phyloP scores from a whole-genome alignment of 1,139 yeast species.

The Candida freyschussii region DNA sequence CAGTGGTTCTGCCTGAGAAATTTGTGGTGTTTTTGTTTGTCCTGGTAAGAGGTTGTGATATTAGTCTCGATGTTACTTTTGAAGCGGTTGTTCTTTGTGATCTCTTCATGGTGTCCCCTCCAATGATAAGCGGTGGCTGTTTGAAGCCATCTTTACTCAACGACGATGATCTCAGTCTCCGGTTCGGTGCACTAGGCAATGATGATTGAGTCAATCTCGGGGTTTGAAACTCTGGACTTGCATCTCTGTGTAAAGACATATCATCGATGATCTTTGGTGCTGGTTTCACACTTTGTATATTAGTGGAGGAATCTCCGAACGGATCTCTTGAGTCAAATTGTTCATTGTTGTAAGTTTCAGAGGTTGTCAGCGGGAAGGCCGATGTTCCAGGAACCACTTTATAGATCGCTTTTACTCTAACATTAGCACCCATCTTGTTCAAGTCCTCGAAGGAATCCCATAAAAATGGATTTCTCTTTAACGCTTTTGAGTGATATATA shows the following conservation, averaged over 20 bases:
- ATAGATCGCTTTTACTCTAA: slow-evolving; percentile 59
- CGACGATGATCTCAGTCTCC: slow-evolving; percentile 36
- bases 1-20: slow-evolving; percentile 8
- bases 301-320: slow-evolving; percentile 24
- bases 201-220: slow-evolving; percentile 41
- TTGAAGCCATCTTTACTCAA: slow-evolving; percentile 25
- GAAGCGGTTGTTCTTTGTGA: slow-evolving; percentile 32
- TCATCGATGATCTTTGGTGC: slow-evolving; percentile 12
- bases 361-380: slow-evolving; percentile 13
- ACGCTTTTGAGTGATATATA: slow-evolving; percentile 60
- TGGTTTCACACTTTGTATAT: slow-evolving; percentile 10
- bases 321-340: slow-evolving; percentile 24
- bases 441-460: slow-evolving; percentile 85
- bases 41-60: slow-evolving; percentile 40
- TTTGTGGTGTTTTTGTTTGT: slow-evolving; percentile 14
- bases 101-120: slow-evolving; percentile 19
- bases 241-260: slow-evolving; percentile 8
- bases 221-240: slow-evolving; percentile 33
- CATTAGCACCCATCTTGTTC: slow-evolving; percentile 65
- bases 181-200: slow-evolving; percentile 51
- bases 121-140: slow-evolving; percentile 27
- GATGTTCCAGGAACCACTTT: slow-evolving; percentile 25
- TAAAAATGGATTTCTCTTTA: slow-evolving; percentile 69
- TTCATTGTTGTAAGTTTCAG: slow-evolving; percentile 1
- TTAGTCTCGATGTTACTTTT: slow-evolving; percentile 48